Evolutionary conservation across 2,329 filamentous ascomycete species (phyloP).

Genomic region (Scleromitrula shiraiana): DNA sequence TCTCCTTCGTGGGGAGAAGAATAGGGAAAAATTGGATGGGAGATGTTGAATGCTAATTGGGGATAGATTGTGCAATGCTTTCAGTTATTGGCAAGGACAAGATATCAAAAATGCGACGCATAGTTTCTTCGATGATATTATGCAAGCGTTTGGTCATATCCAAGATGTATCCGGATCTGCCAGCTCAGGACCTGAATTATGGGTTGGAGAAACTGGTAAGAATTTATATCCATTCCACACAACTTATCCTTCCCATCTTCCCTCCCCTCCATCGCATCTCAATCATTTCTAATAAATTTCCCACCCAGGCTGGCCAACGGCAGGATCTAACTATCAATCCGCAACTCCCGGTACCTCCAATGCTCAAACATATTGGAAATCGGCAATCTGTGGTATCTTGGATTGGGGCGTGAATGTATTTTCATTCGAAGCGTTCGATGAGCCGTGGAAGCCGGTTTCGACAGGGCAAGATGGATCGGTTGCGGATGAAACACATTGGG

Average conservation of each 20-base stretch:
- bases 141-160: constrained; percentile 54
- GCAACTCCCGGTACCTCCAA: constrained; percentile 53
- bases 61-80: constrained; percentile 54
- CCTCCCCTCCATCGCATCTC: not conserved
- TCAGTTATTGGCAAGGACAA: constrained; percentile 65
- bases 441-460: constrained; percentile 60
- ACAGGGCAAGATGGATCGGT: constrained; percentile 54
- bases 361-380: constrained; percentile 51
- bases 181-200: constrained; percentile 50
- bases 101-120: constrained; percentile 45
- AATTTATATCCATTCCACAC: not conserved
- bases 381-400: constrained; percentile 55
- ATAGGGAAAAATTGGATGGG: not conserved
- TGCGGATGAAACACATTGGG: constrained; percentile 61
- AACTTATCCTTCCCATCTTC: not conserved
- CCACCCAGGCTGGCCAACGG: constrained; percentile 48
- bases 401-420: constrained; percentile 62
- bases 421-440: constrained; percentile 68
- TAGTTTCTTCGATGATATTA: constrained; percentile 61
- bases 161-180: constrained; percentile 47
- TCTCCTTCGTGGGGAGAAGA: not conserved
- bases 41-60: constrained; percentile 1
- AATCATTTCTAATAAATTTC: constrained; percentile 3
- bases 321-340: constrained; percentile 51
- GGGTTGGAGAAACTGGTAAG: constrained; percentile 57